Evolutionary conservation across 2,329 filamentous ascomycete genomes (phyloP), one percentile per base, ranked within the genome.

Genomic region (Colletotrichum kahawae): DNA sequence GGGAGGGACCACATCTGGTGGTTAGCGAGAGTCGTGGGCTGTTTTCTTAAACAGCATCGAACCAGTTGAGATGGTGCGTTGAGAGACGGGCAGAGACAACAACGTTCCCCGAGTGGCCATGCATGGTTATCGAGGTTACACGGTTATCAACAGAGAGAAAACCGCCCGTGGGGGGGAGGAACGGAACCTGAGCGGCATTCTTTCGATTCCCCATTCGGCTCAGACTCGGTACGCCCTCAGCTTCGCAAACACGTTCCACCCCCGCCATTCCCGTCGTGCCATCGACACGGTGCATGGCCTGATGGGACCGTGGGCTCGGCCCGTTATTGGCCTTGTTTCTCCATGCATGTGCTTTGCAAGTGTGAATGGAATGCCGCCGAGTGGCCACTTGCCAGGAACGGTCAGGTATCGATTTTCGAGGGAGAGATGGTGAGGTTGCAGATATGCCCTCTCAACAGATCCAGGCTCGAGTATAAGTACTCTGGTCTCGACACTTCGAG

Each of bases 201-300:
- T 57, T 29, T 56, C 7, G 6, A 21, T 33, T 13, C 18, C 33
- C 38, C 62, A 59, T 57, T 63, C 56, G 66, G 24, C 16, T 60
- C 66, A 16, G 31, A n/a, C 24, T 33, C 21, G 24, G 18, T 21
- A 48, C 18, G 38, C 38, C 66, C 33, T 38, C 38, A 27, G 33
- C 54, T 62, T 36, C 18, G 54, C 34, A 48, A 64, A 66, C 48
- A 48, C 56, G 54, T 60, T 38, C 63, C 21, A 13, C 29, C 72
- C 69, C 72, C 69, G 72, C 69, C 72, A 75, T 75, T 72, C 63
- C 69, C 63, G 10, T 48, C 63, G 27, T 72, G 62, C 69, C 69
- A 14, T 48, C 63, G 27, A 57, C 57, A 34, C 57, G 63, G 62
- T 51, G 63, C 34, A 31, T 67, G 43, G 63, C 72, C 60, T 38